Evolutionary conservation across 352 stramenopile species (phyloP).

Genomic region (Globisporangium emineosum): DNA sequence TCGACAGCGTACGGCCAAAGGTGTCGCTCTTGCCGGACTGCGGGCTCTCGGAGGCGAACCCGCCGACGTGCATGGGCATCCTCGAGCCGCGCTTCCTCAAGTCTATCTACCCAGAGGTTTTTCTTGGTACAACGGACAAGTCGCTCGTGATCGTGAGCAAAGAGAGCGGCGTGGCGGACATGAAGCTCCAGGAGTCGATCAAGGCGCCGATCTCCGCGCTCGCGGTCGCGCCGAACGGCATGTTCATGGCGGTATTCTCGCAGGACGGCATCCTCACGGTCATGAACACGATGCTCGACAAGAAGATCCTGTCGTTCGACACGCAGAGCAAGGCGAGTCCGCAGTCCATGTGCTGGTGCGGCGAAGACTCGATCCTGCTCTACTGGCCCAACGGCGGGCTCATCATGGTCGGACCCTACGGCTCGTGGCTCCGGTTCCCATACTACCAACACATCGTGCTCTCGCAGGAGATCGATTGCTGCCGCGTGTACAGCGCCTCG

Average conservation of each 20-base stretch:
- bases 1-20: conserved; percentile 78
- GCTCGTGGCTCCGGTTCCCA: conserved; percentile 82
- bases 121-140: conserved; percentile 90
- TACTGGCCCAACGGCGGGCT: conserved; percentile 82
- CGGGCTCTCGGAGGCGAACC: conserved; percentile 66
- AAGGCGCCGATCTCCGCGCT: conserved; percentile 90
- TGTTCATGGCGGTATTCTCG: conserved; percentile 95
- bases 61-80: conserved; percentile 90
- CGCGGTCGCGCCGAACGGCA: conserved; percentile 91
- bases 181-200: conserved; percentile 83
- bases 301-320: conserved; percentile 90
- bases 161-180: conserved; percentile 60
- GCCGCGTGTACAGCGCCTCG: conserved; percentile 64
- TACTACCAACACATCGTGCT: conserved; percentile 78
- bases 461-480: conserved; percentile 68
- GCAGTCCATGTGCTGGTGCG: conserved; percentile 83
- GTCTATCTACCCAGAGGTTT: conserved; percentile 89
- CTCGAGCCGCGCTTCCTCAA: conserved; percentile 89
- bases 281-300: conserved; percentile 95
- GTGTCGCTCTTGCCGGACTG: conserved; percentile 71
- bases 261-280: conserved; percentile 93
- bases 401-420: conserved; percentile 86
- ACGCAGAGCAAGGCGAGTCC: conserved; percentile 80
- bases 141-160: conserved; percentile 87
- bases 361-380: conserved; percentile 87